These are phyloP conservation scores for Tetradesmus lagerheimii DNA, from an alignment of 139 green algal species.

Conservation along the genomic window DNA sequence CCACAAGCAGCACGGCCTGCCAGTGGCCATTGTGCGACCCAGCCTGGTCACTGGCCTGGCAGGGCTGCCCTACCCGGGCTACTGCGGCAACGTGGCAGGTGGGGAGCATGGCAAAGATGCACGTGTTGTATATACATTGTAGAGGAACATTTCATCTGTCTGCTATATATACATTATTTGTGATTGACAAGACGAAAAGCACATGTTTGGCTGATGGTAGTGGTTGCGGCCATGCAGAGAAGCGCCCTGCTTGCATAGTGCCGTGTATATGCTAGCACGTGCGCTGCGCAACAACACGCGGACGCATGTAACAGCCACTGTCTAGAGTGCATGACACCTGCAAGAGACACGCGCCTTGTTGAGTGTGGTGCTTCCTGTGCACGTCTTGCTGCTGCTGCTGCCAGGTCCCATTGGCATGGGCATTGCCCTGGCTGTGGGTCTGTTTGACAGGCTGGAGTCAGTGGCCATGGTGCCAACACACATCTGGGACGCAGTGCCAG, in stretches of 20 bases:
- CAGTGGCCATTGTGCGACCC: constrained; percentile 63
- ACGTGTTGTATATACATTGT: no score
- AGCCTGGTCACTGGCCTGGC: constrained; percentile 62
- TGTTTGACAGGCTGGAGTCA: constrained; percentile 29
- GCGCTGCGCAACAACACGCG: no score
- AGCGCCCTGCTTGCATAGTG: no score
- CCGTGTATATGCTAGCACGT: no score
- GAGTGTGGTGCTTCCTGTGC: neutral
- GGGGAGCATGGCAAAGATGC: no score
- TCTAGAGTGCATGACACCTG: neutral
- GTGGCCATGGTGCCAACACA: constrained; percentile 45
- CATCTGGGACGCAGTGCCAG: constrained; percentile 19
- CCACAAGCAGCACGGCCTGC: constrained; percentile 33
- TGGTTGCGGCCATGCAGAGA: no score
- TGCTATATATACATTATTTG: no score
- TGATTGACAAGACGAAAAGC: no score
- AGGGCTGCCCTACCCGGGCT: constrained; percentile 65
- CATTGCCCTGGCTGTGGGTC: constrained; percentile 30
- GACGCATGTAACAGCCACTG: neutral
- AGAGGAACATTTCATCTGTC: no score
- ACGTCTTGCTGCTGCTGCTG: neutral
- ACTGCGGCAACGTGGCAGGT: constrained; percentile 60
- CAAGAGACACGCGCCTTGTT: neutral
- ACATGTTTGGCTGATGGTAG: neutral
- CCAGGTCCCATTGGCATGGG: constrained; percentile 33